Base-by-base conservation (phyloP, 805 yeast species). In the Wickerhamomyces canadensis region DNA sequence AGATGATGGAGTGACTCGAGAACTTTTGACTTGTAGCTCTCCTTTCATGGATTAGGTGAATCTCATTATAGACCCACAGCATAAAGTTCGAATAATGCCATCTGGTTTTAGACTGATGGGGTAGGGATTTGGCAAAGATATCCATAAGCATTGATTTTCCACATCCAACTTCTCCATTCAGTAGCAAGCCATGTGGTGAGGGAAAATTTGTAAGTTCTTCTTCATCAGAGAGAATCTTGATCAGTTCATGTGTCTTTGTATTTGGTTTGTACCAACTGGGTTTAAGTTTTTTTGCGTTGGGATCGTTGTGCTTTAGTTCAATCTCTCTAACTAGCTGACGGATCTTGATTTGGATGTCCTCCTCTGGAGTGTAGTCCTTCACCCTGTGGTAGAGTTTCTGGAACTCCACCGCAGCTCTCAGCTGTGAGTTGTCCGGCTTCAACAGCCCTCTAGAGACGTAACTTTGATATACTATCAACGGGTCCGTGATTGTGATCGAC, bases 91-190 rank as follows among this genome's bases (percentile, higher is more conserved):
- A 74, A 51, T 78, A 82, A 52, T 82, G 89, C 78, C 85, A 78
- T 38, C 89, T 61, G 60, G 74, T 68, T 46, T 82, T 82, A 1
- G 80, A 71, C 18, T 64, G 61, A 42, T 77, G 75, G 0, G 88
- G 89, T 21, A 82, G 60, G 1, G 80, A 67, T 33, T 65, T 64
- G 1, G 87, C 86, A 60, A 82, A 81, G 16, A 82, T 72, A 47
- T 81, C 87, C 74, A 82, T 73, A 34, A 82, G 55, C 80, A 82
- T 74, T 2, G 85, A 76, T 51, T 82, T 82, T 1, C 89, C 89
- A 46, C 84, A 76, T 0, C 89, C 89, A 4, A 78, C 84, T 41
- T 74, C 83, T 4, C 84, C 84, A 55, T 75, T 76, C 6, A 78
- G 55, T 32, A 78, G 52, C 5, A 82, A 57, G 0, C 89, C 89